Conservation (phyloP, 192 early-diverging fungal species). For the Endogone sp. region DNA sequence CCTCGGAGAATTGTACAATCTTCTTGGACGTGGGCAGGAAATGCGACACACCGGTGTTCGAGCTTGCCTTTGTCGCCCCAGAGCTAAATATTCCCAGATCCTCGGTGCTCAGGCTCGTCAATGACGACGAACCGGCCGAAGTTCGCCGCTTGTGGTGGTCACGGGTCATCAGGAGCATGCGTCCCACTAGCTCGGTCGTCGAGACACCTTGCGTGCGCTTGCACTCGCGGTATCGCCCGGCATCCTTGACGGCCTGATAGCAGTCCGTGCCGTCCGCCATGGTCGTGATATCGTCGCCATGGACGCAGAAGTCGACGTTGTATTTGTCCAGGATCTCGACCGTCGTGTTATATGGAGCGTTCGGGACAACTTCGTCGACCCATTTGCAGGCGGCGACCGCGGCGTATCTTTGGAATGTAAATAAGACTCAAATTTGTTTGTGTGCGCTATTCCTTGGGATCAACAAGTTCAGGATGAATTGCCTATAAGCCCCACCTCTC, state of each 20-base stretch:
- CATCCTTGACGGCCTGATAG: constrained; percentile 93
- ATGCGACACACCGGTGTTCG: constrained; percentile 67
- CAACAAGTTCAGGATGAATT: background rate
- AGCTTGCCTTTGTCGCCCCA: constrained; percentile 32
- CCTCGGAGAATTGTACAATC: constrained; percentile 90
- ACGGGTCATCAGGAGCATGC: constrained; percentile 90
- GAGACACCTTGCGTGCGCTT: constrained; percentile 94
- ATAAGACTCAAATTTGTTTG: background rate
- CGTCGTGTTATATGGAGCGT: constrained; percentile 91
- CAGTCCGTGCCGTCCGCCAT: constrained; percentile 95
- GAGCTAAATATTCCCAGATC: constrained; percentile 58
- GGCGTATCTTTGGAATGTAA: constrained; percentile 60
- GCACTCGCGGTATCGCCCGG: constrained; percentile 92
- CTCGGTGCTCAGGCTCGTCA: constrained; percentile 51
- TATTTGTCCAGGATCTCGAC: constrained; percentile 83
- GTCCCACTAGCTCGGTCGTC: constrained; percentile 94
- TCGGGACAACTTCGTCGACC: constrained; percentile 88
- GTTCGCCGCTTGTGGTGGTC: constrained; percentile 78
- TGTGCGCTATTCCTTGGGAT: background rate
- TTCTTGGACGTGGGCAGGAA: constrained; percentile 84
- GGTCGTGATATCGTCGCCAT: constrained; percentile 98
- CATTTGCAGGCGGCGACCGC: constrained; percentile 96
- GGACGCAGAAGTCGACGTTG: constrained; percentile 92
- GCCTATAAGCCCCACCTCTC: constrained; percentile 59
- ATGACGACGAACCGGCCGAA: constrained; percentile 36